Base-by-base conservation (phyloP, 1,284 basidiomycete species). In the Abortiporus biennis region DNA sequence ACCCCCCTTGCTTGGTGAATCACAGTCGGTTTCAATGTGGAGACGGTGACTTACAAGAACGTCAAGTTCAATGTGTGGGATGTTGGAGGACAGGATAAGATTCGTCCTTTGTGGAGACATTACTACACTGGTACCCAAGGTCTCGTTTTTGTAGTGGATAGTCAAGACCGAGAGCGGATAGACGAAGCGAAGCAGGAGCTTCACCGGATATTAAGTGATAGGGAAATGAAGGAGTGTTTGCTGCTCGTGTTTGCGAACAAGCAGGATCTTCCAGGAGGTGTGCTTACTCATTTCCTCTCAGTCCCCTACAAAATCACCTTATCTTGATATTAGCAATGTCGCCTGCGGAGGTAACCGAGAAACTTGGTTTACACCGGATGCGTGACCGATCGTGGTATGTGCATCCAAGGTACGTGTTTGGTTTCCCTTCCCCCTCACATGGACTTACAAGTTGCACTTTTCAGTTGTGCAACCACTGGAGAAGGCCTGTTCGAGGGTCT, bases 51-150 rank as follows among this genome's bases (percentile, higher is more conserved):
- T 52, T 99, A 99, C 73, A 98, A 98, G 78, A 99, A 99, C 58
- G 94, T 99, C 61, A 96, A 95, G 62, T 99, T 99, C 76, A 99
- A 96, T 57, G 96, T 99, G 19, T 99, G 96, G 96, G 96, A 99
- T 65, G 96, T 99, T 45, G 96, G 96, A 63, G 96, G 94, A 29
- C 94, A 98, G 68, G 94, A 97, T 72, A 97, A 97, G 77, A 97
- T 97, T 58, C 78, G 96, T 50, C 96, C 96, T 36, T 74, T 99
- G 42, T 99, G 95, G 95, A 78, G 96, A 66, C 95, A 98, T 67
- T 98, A 98, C 76, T 80, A 84, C 78, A 97, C 96, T 52, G 97
- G 96, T 67, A 99, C 96, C 20, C 96, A 99, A 69, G 96, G 95
- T 55, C 92, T 99, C 65, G 96, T 99, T 53, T 99, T 98, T 67